Base-by-base conservation (phyloP, 164 flowering plant species). In the Piper betle region DNA sequence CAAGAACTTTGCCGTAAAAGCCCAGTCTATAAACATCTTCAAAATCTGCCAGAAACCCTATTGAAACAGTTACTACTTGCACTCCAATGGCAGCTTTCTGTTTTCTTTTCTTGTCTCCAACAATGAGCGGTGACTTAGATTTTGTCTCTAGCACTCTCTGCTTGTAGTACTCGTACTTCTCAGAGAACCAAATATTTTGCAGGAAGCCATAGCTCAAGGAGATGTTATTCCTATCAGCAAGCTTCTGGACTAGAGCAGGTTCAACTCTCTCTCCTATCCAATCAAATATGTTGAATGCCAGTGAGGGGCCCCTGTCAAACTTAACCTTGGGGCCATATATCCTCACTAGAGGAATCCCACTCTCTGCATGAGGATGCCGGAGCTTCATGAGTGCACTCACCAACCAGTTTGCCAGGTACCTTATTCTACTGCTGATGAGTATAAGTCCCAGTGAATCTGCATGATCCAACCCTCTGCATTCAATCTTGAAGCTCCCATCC, bases 261-360 rank as follows among this genome's bases (percentile, higher is more conserved):
- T 25, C 33, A 18, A 92, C 81, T 64, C 78, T 88, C 53, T 84
- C 89, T 19, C 95, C 95, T 73, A 85, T 88, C 96, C 96, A 89
- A 71, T 92, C 96, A 67, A 74, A 87, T 40, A 92, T 69, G 69
- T 88, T 85, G 77, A 92, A 92, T 25, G 98, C 86, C 75, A 89
- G 58, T 38, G 95, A 89, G n/a, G n/a, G n/a, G n/a, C n/a, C n/a
- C n/a, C n/a, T n/a, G n/a, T n/a, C n/a, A n/a, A n/a, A n/a, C n/a
- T n/a, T n/a, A n/a, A n/a, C n/a, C n/a, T n/a, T n/a, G n/a, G n/a
- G n/a, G n/a, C n/a, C n/a, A n/a, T n/a, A n/a, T n/a, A n/a, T n/a
- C n/a, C n/a, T n/a, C n/a, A 2, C 64, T 38, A 78, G 82, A 41
- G 82, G n/a, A n/a, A n/a, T n/a, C n/a, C n/a, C n/a, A n/a, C n/a